Conservation (phyloP, 2,329 filamentous ascomycete genomes). For the Thelonectria blattea region DNA sequence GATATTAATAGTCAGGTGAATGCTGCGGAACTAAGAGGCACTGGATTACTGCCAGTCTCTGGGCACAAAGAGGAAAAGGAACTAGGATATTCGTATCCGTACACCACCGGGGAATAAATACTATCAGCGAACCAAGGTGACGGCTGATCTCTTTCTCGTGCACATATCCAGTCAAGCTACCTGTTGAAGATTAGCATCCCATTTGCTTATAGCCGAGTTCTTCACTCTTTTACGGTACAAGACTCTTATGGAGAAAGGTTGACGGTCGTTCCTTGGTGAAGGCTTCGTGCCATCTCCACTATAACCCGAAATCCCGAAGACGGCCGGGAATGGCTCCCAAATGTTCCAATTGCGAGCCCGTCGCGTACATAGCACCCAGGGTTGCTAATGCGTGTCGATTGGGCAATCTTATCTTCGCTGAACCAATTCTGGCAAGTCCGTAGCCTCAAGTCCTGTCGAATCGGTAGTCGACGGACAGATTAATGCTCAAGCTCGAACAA, state of each 20-base stretch:
- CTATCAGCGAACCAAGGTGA: slow-evolving; percentile 67
- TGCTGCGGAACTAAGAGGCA: slow-evolving; percentile 91
- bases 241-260: slow-evolving; percentile 81
- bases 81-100: too few relatives aligned
- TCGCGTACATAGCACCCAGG: slow-evolving; percentile 97
- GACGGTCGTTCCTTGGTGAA: slow-evolving; percentile 90
- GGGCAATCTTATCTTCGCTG: slow-evolving; percentile 76
- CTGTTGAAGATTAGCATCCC: too few relatives aligned
- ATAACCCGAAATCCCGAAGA: slow-evolving; percentile 94
- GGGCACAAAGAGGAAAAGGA: slow-evolving; percentile 91
- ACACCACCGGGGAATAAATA: too few relatives aligned
- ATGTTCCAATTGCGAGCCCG: slow-evolving; percentile 82
- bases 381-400: slow-evolving; percentile 84
- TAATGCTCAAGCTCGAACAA: slow-evolving; percentile 86
- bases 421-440: slow-evolving; percentile 84
- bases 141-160: slow-evolving; percentile 89
- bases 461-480: slow-evolving; percentile 95
- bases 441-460: slow-evolving; percentile 68
- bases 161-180: slow-evolving; percentile 76
- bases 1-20: slow-evolving; percentile 89
- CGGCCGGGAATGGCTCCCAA: slow-evolving; percentile 78
- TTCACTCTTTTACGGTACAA: slow-evolving; percentile 70
- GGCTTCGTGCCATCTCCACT: slow-evolving; percentile 89
- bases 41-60: too few relatives aligned
- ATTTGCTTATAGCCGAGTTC: too few relatives aligned